phyloP scores from a whole-genome alignment of 495 filamentous ascomycete genomes.

The Penicillium roqueforti region DNA sequence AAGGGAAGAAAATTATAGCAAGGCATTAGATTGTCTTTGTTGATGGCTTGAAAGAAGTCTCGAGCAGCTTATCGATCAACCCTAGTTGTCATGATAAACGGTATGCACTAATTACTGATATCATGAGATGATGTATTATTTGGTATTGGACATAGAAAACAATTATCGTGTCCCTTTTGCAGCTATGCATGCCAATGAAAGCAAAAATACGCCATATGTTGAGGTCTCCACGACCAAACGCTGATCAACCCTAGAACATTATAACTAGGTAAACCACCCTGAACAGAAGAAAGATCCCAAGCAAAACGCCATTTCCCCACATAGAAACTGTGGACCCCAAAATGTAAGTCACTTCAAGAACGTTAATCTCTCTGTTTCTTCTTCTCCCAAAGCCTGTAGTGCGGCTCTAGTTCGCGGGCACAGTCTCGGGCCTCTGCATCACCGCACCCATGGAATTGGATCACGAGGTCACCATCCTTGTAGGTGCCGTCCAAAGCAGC shows the following conservation, averaged over 20 bases:
- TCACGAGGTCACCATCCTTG: constrained; percentile 80
- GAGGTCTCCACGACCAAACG: background rate
- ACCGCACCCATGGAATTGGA: constrained; percentile 72
- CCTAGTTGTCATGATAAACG: background rate
- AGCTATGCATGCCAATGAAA: constrained; percentile 12
- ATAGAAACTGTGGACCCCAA: background rate
- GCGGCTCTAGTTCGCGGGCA: constrained; percentile 60
- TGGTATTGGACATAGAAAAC: constrained; percentile 17
- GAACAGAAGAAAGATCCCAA: background rate
- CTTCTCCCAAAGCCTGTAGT: constrained; percentile 46
- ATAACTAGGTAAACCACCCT: too few relatives aligned
- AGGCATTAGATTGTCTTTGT: background rate
- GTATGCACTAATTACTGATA: background rate
- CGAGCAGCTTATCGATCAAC: background rate
- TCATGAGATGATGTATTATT: constrained; percentile 15
- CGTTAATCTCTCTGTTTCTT: constrained; percentile 24
- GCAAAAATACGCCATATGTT: constrained; percentile 17
- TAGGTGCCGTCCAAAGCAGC: constrained; percentile 44
- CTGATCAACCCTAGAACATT: constrained; percentile 3
- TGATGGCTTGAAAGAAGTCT: background rate
- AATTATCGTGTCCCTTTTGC: constrained; percentile 15
- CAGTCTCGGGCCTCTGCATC: constrained; percentile 53
- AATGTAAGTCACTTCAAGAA: background rate
- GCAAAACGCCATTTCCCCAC: constrained; percentile 7
- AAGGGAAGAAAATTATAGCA: background rate